Evolutionary conservation across 2,329 filamentous ascomycete species (phyloP), one percentile per base, ranked within the genome.

Genomic region (Scytalidium lignicola): DNA sequence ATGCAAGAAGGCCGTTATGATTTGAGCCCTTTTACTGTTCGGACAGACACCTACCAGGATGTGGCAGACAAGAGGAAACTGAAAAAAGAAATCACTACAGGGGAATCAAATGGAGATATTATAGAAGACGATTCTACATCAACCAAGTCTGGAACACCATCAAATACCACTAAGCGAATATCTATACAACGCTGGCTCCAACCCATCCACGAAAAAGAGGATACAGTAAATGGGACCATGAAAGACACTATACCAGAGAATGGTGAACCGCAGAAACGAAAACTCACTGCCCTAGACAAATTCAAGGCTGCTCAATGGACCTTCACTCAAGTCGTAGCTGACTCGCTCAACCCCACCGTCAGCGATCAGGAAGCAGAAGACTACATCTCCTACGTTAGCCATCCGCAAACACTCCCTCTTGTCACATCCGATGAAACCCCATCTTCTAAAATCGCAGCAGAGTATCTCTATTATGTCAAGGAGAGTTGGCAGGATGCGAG

Each of bases 371-470:
- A 97, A 70, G 82, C 83, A 20, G 83, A 86, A 43, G 93, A 97
- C 65, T 99, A 99, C 65, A 79, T 84, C 51, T 82, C 86, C 20
- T 99, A 97, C 67, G 83, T 99, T 57, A 82, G 80, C 43, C 93
- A 99, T 62, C 91, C 93, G 1, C 84, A 95, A 49, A 91, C 86
- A 47, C 81, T 99, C 1, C 90, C 92, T 0, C 77, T 99, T 2
- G 89, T 93, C 0, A 77, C 88, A 1, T 86, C 84, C 3, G 82
- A 77, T 37, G 83, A 88, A 51, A 76, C 80, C 3, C 81, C 83
- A 0, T 74, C 76, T 8, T 37, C 32, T 37, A 74, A 82, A 51
- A 70, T 80, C 42, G 74, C 81, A 52, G 72, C 72, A 3, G 90
- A 95, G 56, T 90, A 93, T 60, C 73, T 88, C 51, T 88, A 91